A percentile compares a stretch with the other conserved stretches of the same genome.
Evolutionary conservation across 768 basidiomycete genomes (phyloP).

Genomic region (Mycena galopus): DNA sequence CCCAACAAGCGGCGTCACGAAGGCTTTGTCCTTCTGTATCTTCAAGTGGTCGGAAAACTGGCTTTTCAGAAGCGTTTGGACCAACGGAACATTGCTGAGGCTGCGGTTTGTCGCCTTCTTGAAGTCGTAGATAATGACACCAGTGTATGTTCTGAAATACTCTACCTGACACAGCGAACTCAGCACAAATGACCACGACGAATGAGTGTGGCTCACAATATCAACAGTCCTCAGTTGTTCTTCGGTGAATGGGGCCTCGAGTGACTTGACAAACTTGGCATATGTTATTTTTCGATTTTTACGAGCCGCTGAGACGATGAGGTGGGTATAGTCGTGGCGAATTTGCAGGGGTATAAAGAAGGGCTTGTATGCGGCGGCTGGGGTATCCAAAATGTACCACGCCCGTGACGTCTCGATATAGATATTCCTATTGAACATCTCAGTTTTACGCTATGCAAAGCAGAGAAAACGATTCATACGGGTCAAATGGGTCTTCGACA

Average conservation of each 20-base stretch:
- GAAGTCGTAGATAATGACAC: neutral
- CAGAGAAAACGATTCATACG: neutral
- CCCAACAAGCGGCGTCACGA: conserved; percentile 24
- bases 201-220: conserved; percentile 10
- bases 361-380: neutral
- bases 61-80: neutral
- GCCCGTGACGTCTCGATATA: conserved; percentile 18
- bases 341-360: conserved; percentile 8
- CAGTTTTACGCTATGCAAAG: neutral
- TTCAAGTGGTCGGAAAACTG: conserved; percentile 1
- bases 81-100: neutral
- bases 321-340: conserved; percentile 12
- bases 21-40: neutral
- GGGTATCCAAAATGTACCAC: conserved; percentile 26
- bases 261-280: neutral
- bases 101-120: neutral
- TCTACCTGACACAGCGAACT: conserved; percentile 1
- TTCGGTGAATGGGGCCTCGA: conserved; percentile 10
- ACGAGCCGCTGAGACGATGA: neutral
- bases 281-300: neutral
- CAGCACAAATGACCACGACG: neutral
- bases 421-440: conserved; percentile 2
- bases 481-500: neutral
- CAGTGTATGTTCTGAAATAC: neutral
- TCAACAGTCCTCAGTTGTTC: conserved; percentile 6